Percentiles rank a stretch among this genome's conserved stretches.
Evolutionary conservation across 192 early-diverging fungal genomes (phyloP).

Genomic region (Backusella circina): DNA sequence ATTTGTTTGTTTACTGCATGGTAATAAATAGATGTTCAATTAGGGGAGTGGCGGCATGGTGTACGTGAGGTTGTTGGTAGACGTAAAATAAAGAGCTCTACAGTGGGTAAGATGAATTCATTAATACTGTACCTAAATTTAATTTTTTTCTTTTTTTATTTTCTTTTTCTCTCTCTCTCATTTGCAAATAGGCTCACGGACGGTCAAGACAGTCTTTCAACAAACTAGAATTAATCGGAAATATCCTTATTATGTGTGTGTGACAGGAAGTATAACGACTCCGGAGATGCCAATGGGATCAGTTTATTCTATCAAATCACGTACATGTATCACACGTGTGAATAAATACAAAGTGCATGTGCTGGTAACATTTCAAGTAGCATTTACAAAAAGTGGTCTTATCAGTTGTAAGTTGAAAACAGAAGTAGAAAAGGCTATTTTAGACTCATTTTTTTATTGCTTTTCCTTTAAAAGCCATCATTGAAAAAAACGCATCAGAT

Average conservation of each 20-base stretch:
- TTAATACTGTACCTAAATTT: not conserved
- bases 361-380: conserved; percentile 42
- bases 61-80: conserved; percentile 12
- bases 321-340: conserved; percentile 51
- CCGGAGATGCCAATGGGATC: conserved; percentile 47
- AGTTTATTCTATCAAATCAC: conserved; percentile 40
- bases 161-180: too few relatives aligned
- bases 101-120: conserved; percentile 26
- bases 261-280: conserved; percentile 39
- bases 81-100: conserved; percentile 19
- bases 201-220: conserved; percentile 40
- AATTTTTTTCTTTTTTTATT: not conserved
- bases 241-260: conserved; percentile 43
- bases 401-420: conserved; percentile 41
- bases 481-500: conserved; percentile 25
- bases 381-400: conserved; percentile 49
- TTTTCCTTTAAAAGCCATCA: conserved; percentile 12
- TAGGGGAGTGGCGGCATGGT: conserved; percentile 29
- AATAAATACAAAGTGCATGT: conserved; percentile 38
- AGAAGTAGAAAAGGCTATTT: not conserved
- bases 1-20: conserved; percentile 1
- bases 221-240: conserved; percentile 43
- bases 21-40: conserved; percentile 24
- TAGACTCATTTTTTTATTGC: not conserved
- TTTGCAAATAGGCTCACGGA: conserved; percentile 40